phyloP scores from a whole-genome alignment of 2,329 filamentous ascomycete genomes.

The Lomentospora prolificans region DNA sequence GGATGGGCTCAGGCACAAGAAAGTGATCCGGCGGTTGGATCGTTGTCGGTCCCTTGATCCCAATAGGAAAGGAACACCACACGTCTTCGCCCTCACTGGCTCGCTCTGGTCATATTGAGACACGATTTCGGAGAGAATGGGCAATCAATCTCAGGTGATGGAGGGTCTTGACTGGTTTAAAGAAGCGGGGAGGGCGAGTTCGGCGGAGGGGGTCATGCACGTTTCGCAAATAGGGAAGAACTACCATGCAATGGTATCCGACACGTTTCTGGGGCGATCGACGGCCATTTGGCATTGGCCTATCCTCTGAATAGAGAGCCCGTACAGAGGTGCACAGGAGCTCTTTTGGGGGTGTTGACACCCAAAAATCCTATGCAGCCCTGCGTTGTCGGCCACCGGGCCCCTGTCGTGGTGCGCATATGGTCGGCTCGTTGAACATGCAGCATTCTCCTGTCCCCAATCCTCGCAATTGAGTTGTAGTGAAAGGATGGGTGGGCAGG shows the following conservation, averaged over 20 bases:
- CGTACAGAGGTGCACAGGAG: not conserved
- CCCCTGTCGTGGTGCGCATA: not conserved
- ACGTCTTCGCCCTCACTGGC: not conserved
- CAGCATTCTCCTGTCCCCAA: not conserved
- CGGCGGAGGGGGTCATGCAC: not conserved
- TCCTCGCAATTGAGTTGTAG: not conserved
- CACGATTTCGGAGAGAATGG: not conserved
- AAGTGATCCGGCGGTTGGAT: not conserved
- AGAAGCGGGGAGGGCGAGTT: slow-evolving; percentile 1
- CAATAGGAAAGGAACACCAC: not conserved
- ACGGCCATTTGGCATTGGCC: not conserved
- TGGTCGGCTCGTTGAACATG: not conserved
- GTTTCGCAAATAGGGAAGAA: not conserved
- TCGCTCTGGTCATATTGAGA: not conserved
- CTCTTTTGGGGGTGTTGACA: not conserved
- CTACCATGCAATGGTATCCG: not conserved
- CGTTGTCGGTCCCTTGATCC: not conserved
- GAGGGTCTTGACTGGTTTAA: not conserved
- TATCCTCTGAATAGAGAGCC: not conserved
- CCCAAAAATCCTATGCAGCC: not conserved
- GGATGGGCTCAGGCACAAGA: not conserved
- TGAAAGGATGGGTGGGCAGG: not conserved
- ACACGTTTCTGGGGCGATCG: not conserved
- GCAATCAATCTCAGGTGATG: not conserved
- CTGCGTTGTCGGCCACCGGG: not conserved